Conservation (phyloP, 2,329 filamentous ascomycete species). For the Fusarium nisikadoi region DNA sequence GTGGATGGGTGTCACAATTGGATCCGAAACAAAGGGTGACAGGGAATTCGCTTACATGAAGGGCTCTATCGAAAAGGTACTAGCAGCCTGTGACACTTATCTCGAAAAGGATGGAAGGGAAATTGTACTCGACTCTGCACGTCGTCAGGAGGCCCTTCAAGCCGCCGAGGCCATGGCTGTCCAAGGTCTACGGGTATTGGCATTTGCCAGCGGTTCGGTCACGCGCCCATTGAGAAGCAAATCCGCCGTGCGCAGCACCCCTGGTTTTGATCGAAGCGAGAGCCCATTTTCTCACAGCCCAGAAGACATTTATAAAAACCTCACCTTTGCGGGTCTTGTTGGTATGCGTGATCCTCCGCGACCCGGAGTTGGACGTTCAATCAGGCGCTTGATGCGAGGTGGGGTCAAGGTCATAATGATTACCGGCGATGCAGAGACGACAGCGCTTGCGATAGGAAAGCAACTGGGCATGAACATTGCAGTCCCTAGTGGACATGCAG, state of each 20-base stretch:
- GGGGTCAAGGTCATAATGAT: conserved; percentile 99
- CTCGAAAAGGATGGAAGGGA: conserved; percentile 87
- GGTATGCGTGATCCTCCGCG: conserved; percentile 98
- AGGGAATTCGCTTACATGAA: conserved; percentile 94
- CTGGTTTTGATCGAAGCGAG: conserved; percentile 53
- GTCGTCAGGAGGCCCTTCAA: conserved; percentile 77
- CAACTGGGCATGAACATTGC: conserved; percentile 93
- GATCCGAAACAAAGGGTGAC: conserved; percentile 66
- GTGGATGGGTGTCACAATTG: conserved; percentile 98
- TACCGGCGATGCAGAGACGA: conserved; percentile 95
- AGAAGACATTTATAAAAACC: conserved; percentile 82
- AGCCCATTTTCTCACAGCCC: conserved; percentile 56
- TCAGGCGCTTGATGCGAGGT: conserved; percentile 88
- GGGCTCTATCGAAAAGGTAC: conserved; percentile 87
- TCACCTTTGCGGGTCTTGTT: conserved; percentile 91
- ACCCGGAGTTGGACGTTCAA: conserved; percentile 88
- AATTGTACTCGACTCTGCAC: conserved; percentile 81
- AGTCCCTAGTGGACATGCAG: conserved; percentile 60
- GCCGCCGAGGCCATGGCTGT: conserved; percentile 89
- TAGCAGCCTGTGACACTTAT: conserved; percentile 90
- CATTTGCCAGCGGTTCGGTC: conserved; percentile 87
- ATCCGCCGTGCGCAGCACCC: conserved; percentile 63
- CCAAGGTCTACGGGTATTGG: conserved; percentile 89
- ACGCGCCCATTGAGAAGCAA: conserved; percentile 57
- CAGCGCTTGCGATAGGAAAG: conserved; percentile 90